A percentile compares a stretch with the other conserved stretches of the same genome.
These are phyloP conservation scores for Glebionis coronaria DNA, from an alignment of 129 eudicot genomes.

Conservation along the genomic window DNA sequence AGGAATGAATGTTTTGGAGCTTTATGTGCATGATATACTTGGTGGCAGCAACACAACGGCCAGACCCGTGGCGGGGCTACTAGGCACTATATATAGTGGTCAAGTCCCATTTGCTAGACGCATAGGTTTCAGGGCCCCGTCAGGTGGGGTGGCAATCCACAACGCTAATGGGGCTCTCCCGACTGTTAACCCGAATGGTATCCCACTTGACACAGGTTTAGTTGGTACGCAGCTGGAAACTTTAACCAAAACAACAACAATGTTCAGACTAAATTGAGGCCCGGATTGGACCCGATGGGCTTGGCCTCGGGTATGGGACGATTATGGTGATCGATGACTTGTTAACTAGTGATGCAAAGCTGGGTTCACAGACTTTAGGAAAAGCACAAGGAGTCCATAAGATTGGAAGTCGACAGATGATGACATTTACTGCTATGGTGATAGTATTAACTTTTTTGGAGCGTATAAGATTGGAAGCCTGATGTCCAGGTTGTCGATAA, in stretches of 20 bases:
- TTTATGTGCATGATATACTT: conserved; percentile 89
- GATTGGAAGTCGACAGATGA: conserved; percentile 84
- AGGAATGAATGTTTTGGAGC: conserved; percentile 51
- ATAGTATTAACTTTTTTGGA: conserved; percentile 82
- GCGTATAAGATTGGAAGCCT: conserved; percentile 78
- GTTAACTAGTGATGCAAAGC: conserved; percentile 59
- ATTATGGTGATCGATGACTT: conserved; percentile 91
- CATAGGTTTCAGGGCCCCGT: conserved; percentile 70
- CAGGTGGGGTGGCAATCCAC: conserved; percentile 71
- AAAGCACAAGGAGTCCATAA: conserved; percentile 98
- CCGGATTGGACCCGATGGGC: conserved; percentile 79
- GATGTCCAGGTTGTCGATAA: conserved; percentile 76
- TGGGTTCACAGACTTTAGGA: conserved; percentile 72
- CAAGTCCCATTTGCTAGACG: conserved; percentile 96
- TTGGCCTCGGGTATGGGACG: conserved; percentile 92
- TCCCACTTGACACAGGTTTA: conserved; percentile 84
- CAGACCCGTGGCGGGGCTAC: conserved; percentile 73
- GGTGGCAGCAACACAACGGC: conserved; percentile 95
- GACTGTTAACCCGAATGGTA: conserved; percentile 59
- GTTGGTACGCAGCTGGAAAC: conserved; percentile 61
- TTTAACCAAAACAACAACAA: conserved; percentile 33
- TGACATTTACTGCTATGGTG: conserved; percentile 91
- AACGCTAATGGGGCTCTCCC: conserved; percentile 84
- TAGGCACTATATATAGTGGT: conserved; percentile 87
- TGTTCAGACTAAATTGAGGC: conserved; percentile 26